Evolutionary conservation across 495 filamentous ascomycete genomes (phyloP), one percentile per base, ranked within the genome.

Genomic region (Hyaloscypha finlandica): DNA sequence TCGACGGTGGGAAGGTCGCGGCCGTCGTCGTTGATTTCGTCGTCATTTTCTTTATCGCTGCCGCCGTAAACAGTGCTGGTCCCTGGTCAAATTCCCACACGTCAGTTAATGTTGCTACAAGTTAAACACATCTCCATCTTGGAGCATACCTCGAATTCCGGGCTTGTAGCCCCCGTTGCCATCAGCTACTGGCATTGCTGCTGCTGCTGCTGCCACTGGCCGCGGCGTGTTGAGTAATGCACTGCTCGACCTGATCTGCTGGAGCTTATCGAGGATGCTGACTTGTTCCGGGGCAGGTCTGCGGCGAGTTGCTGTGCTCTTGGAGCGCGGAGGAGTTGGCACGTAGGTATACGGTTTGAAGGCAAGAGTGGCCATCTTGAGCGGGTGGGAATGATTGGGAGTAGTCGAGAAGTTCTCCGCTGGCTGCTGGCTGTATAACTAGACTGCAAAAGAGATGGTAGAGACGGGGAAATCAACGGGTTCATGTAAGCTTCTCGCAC

Each of bases 81-180:
- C 30, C 32, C 51, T 64, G 52, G 29, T 57, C n/a, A 56, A 9
- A 64, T 22, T 59, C 6, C 39, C 53, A 53, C 31, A 68, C 35
- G 31, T 64, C 20, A 62, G 65, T 62, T 31, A 60, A 2, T 59
- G 30, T 60, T 37, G 54, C 61, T 68, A 64, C 29, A 51, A 68
- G 61, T 37, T 31, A 54, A 68, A 37, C 59, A 64, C n/a, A 64
- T 68, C 61, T 64, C 61, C 6, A 64, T 68, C 19, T 3, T 20
- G 16, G 22, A 25, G 59, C 61, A 59, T 68, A 68, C 37, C 56
- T 68, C 54, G 66, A 33, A 68, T 64, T 52, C 33, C 66, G 32
- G 30, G 53, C 60, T 31, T 54, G 61, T 60, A 11, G 37, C 33
- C 29, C 25, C 9, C 30, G 33, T 64, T 37, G 3, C 3, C 12